Percentiles rank a stretch among this genome's conserved stretches.
These are phyloP conservation scores for Miscanthus lutarioriparius DNA, from an alignment of 176 grass and related monocot genomes.

Conservation along the genomic window DNA sequence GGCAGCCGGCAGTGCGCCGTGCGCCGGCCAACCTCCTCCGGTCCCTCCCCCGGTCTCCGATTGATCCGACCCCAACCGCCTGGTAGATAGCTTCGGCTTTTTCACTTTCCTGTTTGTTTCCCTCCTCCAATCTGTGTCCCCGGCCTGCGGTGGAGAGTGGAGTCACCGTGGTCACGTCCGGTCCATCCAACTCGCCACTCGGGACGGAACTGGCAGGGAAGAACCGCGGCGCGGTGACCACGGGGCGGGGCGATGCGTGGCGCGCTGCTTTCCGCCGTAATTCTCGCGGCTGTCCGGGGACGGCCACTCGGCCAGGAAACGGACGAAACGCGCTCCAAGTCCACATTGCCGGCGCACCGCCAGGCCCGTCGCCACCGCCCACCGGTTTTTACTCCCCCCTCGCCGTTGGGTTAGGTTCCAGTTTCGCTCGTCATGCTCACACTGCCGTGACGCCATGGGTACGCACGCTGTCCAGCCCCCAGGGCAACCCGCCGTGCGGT, in stretches of 20 bases:
- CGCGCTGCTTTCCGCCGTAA: conserved; percentile 30
- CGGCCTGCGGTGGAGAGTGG: neutral
- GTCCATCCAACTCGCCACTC: neutral
- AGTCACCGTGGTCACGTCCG: neutral
- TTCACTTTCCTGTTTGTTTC: neutral
- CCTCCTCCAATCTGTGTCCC: neutral
- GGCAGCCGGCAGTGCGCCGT: conserved; percentile 1
- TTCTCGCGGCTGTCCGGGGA: conserved; percentile 7
- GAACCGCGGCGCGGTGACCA: neutral
- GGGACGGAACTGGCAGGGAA: neutral
- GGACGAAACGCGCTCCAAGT: neutral
- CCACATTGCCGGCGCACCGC: conserved; percentile 3
- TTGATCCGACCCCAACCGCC: neutral
- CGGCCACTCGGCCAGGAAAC: too few relatives aligned
- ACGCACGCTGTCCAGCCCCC: neutral
- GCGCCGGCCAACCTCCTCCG: conserved; percentile 34
- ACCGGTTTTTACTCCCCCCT: neutral
- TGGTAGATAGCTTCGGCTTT: neutral
- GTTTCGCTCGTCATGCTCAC: conserved; percentile 26
- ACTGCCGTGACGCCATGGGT: conserved; percentile 17
- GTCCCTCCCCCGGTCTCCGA: neutral
- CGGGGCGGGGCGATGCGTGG: neutral
- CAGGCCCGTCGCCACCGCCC: neutral
- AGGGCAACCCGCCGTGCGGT: neutral
- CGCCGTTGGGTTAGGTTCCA: neutral